phyloP scores from a whole-genome alignment of 2,329 filamentous ascomycete genomes.

The Dactylonectria macrodidyma region DNA sequence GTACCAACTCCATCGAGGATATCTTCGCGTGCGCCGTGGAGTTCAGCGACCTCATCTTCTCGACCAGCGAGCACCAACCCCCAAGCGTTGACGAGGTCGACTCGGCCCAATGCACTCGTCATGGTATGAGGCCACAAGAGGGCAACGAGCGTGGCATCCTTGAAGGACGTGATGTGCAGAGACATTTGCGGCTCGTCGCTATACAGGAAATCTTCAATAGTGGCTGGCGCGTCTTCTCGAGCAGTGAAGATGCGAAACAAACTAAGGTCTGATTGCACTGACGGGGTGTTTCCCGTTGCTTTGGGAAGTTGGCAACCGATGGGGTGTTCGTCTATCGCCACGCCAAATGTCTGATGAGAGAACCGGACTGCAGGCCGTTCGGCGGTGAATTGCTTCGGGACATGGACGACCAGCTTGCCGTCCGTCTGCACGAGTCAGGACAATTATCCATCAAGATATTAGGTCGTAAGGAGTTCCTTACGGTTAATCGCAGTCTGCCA shows the following conservation, averaged over 20 bases:
- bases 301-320: conserved; percentile 56
- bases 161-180: conserved; percentile 64
- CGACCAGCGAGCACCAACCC: conserved; percentile 59
- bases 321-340: conserved; percentile 58
- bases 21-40: conserved; percentile 55
- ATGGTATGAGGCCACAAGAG: conserved; percentile 64
- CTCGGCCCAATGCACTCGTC: conserved; percentile 61
- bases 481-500: conserved; percentile 45
- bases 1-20: conserved; percentile 39
- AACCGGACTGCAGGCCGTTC: conserved; percentile 58
- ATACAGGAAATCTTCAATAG: conserved; percentile 57
- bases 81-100: conserved; percentile 62
- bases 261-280: conserved; percentile 31
- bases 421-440: conserved; percentile 4
- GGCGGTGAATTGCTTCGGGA: conserved; percentile 49
- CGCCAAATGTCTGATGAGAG: conserved; percentile 54
- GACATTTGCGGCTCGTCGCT: conserved; percentile 61
- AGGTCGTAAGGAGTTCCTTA: background rate
- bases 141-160: conserved; percentile 64
- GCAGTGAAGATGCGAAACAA: conserved; percentile 38
- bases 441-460: background rate
- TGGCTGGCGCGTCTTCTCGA: conserved; percentile 34
- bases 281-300: conserved; percentile 37
- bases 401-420: conserved; percentile 51
- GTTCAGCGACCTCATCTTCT: conserved; percentile 56